Percentiles rank a stretch among this genome's conserved stretches.
Conservation (phyloP, 1,284 basidiomycete genomes). For the Tylopilus sp. region DNA sequence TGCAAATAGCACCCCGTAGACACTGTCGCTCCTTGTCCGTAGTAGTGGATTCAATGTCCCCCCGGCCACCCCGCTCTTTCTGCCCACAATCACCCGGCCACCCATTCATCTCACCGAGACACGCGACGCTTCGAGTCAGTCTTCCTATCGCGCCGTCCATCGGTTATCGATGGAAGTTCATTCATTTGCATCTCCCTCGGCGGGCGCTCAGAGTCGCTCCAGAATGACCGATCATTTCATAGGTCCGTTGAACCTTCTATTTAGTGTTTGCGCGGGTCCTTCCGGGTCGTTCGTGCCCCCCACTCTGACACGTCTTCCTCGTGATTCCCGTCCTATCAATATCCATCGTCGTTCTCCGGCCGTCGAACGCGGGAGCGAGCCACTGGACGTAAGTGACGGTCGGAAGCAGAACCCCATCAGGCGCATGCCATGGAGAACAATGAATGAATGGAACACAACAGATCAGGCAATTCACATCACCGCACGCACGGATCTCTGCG, state of each 20-base stretch:
- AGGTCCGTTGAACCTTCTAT: constrained; percentile 30
- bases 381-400: constrained; percentile 34
- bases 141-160: constrained; percentile 18
- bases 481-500: constrained; percentile 17
- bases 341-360: constrained; percentile 16
- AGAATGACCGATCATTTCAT: constrained; percentile 26
- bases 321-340: constrained; percentile 29
- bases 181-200: constrained; percentile 24
- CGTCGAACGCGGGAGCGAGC: constrained; percentile 35
- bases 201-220: constrained; percentile 9
- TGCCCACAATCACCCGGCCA: constrained; percentile 6
- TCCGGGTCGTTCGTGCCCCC: constrained; percentile 20
- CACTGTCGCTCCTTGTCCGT: constrained; percentile 7
- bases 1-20: constrained; percentile 5
- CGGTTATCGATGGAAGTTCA: constrained; percentile 26
- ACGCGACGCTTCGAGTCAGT: constrained; percentile 2
- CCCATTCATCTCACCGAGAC: constrained; percentile 11
- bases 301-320: constrained; percentile 16
- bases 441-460: constrained; percentile 25
- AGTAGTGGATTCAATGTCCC: constrained; percentile 19
- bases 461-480: constrained; percentile 17
- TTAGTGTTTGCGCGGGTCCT: constrained; percentile 25
- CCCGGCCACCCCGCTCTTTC: constrained; percentile 32
- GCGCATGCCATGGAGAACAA: constrained; percentile 22
- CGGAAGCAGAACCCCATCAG: constrained; percentile 30